Evolutionary conservation across 1,284 basidiomycete species (phyloP).

Genomic region (Phylloboletellus chloephorus): DNA sequence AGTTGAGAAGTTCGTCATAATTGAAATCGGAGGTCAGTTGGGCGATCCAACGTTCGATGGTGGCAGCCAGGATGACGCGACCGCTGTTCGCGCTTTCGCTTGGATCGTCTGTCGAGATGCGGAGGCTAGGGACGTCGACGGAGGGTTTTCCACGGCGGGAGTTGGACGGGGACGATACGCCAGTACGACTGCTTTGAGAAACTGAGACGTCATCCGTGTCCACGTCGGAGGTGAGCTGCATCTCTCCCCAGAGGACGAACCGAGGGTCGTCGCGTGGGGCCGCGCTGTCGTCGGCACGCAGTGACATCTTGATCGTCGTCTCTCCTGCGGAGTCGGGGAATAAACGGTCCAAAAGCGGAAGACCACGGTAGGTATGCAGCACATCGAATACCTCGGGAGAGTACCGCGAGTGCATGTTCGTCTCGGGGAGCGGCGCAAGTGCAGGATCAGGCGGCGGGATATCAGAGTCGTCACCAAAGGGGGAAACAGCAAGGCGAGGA

Average conservation of each 20-base stretch:
- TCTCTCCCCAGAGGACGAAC: conserved; percentile 84
- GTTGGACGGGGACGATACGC: conserved; percentile 39
- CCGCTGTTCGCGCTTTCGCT: conserved; percentile 24
- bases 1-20: conserved; percentile 78
- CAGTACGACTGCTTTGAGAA: conserved; percentile 47
- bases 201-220: conserved; percentile 45
- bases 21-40: conserved; percentile 80
- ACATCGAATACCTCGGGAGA: conserved; percentile 74
- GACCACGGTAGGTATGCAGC: conserved; percentile 71
- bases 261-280: conserved; percentile 77
- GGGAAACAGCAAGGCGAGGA: conserved; percentile 23
- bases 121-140: conserved; percentile 33
- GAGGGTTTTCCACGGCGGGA: conserved; percentile 28
- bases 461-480: conserved; percentile 27
- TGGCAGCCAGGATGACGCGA: conserved; percentile 72
- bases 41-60: conserved; percentile 86
- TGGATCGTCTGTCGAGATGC: conserved; percentile 20
- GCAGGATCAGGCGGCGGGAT: conserved; percentile 23
- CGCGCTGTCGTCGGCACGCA: conserved; percentile 57
- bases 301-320: conserved; percentile 62
- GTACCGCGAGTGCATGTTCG: conserved; percentile 55
- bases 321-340: conserved; percentile 37
- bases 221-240: conserved; percentile 27
- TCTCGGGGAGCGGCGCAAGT: conserved; percentile 37
- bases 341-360: conserved; percentile 62